A percentile compares a stretch with the other conserved stretches of the same genome.
phyloP scores from a whole-genome alignment of 2,329 filamentous ascomycete species.

The Onygenales sp. region DNA sequence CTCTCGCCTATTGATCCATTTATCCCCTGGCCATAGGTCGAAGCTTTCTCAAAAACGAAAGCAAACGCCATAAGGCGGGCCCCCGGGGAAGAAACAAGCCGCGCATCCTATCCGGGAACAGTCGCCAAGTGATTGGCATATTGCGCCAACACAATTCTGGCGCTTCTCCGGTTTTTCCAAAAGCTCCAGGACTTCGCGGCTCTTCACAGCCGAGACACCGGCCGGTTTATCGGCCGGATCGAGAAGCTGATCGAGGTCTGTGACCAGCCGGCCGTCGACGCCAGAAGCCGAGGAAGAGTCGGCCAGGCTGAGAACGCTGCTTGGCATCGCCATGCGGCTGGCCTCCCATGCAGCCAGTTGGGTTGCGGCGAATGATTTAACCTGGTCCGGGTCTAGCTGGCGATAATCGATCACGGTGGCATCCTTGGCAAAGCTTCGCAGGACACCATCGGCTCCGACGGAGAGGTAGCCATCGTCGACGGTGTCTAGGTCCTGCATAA shows the following conservation, averaged over 20 bases:
- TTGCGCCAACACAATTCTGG: neutral
- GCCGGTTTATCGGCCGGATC: neutral
- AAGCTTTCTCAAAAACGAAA: neutral
- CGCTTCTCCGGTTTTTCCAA: neutral
- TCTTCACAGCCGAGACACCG: neutral
- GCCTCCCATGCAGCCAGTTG: neutral
- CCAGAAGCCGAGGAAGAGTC: neutral
- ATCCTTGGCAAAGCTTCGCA: neutral
- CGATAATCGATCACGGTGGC: neutral
- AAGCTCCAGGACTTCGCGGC: neutral
- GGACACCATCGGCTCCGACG: neutral
- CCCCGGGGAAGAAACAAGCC: neutral
- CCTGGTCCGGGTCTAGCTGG: neutral
- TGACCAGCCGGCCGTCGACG: neutral
- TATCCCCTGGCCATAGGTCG: no score
- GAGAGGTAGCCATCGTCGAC: neutral
- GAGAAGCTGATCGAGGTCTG: neutral
- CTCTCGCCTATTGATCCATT: no score
- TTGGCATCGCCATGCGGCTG: neutral
- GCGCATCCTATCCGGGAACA: neutral
- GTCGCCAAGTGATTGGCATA: neutral
- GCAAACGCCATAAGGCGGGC: neutral
- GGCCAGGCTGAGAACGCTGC: neutral
- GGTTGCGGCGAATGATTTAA: neutral
- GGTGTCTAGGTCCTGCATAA: neutral